Evolutionary conservation across 805 yeast species (phyloP).

Genomic region (Pichia occidentalis): DNA sequence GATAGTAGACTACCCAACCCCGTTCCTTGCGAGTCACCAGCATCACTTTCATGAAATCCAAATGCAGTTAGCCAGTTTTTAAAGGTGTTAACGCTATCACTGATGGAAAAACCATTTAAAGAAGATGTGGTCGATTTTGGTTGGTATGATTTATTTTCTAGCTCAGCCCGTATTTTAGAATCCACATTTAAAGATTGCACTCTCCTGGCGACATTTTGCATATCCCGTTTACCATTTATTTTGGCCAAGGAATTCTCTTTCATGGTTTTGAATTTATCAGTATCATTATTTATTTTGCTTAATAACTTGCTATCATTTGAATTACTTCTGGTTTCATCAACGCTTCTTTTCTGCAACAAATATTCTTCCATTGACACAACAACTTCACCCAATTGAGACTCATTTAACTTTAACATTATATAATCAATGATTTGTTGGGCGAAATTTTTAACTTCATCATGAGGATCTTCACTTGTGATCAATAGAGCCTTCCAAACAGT

Average conservation of each 20-base stretch:
- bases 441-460: slow-evolving; percentile 63
- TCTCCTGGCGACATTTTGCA: slow-evolving; percentile 13
- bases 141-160: slow-evolving; percentile 2
- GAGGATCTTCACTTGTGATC: slow-evolving; percentile 82
- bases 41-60: slow-evolving; percentile 19
- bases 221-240: slow-evolving; percentile 1
- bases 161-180: slow-evolving; percentile 7
- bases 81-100: slow-evolving; percentile 12
- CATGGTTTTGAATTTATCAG: slow-evolving; percentile 1
- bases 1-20: slow-evolving; percentile 21
- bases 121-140: slow-evolving; percentile 13
- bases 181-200: slow-evolving; percentile 22
- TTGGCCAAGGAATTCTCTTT: slow-evolving; percentile 2
- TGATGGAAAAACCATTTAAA: slow-evolving; percentile 10
- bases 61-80: slow-evolving; percentile 21
- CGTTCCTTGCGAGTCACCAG: slow-evolving; percentile 18
- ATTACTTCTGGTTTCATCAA: slow-evolving; percentile 2
- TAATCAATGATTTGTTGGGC: slow-evolving; percentile 74
- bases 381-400: slow-evolving; percentile 57
- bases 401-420: slow-evolving; percentile 55
- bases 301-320: slow-evolving; percentile 5
- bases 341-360: slow-evolving; percentile 41
- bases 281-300: slow-evolving; percentile 1
- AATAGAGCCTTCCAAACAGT: slow-evolving; percentile 84
- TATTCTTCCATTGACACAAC: slow-evolving; percentile 63